Conservation (phyloP, 768 basidiomycete genomes). For the Clathrus columnatus region DNA sequence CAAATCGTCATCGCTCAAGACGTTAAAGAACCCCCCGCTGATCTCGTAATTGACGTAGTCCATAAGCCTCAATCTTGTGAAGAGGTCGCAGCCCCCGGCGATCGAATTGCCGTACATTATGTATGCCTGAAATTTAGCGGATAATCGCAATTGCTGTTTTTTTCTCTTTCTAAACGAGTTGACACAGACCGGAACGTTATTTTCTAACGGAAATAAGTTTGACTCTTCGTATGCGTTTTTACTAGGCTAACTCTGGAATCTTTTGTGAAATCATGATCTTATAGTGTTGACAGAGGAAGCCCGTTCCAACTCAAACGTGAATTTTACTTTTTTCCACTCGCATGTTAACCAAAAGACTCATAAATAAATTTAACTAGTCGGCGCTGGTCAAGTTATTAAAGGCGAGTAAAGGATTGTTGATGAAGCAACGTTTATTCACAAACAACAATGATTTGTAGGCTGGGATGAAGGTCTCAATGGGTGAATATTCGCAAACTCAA, state of each 20-base stretch:
- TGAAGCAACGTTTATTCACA: not conserved
- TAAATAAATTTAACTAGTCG: slow-evolving; percentile 48
- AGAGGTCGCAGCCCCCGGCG: slow-evolving; percentile 48
- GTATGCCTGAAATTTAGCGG: slow-evolving; percentile 34
- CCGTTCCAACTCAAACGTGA: slow-evolving; percentile 75
- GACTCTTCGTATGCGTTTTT: slow-evolving; percentile 63
- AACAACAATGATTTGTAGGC: slow-evolving; percentile 20
- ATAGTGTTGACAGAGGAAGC: slow-evolving; percentile 58
- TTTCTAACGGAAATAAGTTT: slow-evolving; percentile 70
- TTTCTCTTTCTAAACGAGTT: slow-evolving; percentile 1
- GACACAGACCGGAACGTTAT: slow-evolving; percentile 75
- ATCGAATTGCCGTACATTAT: slow-evolving; percentile 68
- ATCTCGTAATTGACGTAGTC: slow-evolving; percentile 56
- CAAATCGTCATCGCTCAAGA: not conserved
- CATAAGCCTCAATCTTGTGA: slow-evolving; percentile 49
- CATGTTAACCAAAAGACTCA: not conserved
- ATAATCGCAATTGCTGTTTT: not conserved
- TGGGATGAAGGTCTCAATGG: slow-evolving; percentile 75
- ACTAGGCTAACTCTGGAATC: not conserved
- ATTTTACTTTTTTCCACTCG: slow-evolving; percentile 16
- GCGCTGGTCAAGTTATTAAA: slow-evolving; percentile 70
- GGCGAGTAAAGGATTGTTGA: slow-evolving; percentile 20
- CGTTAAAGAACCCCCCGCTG: slow-evolving; percentile 37
- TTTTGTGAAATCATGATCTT: not conserved
- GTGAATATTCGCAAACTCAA: slow-evolving; percentile 2